Conservation (phyloP, 208 protist genomes). For the Trypanosoma cruzi region DNA sequence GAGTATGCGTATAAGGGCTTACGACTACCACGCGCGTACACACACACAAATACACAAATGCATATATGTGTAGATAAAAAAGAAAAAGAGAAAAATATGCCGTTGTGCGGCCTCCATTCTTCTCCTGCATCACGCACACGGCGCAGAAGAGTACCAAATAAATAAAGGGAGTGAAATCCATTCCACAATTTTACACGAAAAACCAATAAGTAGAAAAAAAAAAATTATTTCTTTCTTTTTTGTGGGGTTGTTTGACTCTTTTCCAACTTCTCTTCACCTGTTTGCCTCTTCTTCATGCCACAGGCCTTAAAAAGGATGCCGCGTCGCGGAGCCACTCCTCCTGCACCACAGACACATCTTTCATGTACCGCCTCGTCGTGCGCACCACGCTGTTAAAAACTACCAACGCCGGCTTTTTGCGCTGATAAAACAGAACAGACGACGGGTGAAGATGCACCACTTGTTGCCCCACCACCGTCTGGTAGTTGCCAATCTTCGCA, state of each 20-base stretch:
- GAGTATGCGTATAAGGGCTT: neutral
- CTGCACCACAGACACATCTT: conserved; percentile 86
- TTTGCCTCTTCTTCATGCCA: conserved; percentile 35
- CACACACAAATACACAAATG: neutral
- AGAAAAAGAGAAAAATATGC: neutral
- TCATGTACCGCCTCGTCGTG: conserved; percentile 92
- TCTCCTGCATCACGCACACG: neutral
- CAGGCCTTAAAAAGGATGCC: conserved; percentile 49
- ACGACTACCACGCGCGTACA: neutral
- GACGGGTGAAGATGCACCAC: conserved; percentile 88
- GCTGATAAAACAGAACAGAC: conserved; percentile 83
- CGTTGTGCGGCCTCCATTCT: neutral
- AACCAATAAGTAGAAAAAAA: neutral
- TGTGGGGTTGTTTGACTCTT: neutral
- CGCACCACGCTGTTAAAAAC: conserved; percentile 90
- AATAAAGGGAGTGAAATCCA: neutral
- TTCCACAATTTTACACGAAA: conserved; percentile 3
- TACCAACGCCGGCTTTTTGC: conserved; percentile 82
- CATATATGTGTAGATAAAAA: neutral
- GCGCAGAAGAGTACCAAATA: neutral
- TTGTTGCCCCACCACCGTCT: conserved; percentile 80
- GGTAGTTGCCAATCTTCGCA: conserved; percentile 82
- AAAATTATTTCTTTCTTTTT: conserved; percentile 1
- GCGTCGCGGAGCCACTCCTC: conserved; percentile 90
- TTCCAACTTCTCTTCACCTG: neutral